Conservation (phyloP, 345 rosid species). For the Eucalyptus guilfoylei region DNA sequence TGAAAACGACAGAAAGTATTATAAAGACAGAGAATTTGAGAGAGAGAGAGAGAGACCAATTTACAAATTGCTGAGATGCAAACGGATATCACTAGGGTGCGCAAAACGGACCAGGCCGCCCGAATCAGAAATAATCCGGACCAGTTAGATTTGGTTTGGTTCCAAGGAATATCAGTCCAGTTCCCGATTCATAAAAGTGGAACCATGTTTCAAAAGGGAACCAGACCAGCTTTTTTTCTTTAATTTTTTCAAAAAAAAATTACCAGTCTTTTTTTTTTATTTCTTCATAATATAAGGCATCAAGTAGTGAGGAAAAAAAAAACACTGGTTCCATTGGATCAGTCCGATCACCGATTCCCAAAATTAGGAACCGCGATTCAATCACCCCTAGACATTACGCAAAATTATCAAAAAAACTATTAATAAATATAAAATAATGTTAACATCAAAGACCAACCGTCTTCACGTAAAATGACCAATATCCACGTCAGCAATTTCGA, state of each 20-base stretch:
- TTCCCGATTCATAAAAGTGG: rapidly evolving
- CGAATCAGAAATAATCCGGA: too few relatives aligned
- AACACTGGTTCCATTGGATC: rapidly evolving
- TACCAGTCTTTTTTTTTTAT: too few relatives aligned
- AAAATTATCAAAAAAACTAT: too few relatives aligned
- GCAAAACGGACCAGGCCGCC: rapidly evolving
- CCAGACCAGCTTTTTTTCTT: rapidly evolving
- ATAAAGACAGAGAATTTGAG: not conserved
- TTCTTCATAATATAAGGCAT: too few relatives aligned
- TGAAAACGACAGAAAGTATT: not conserved
- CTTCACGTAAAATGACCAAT: too few relatives aligned
- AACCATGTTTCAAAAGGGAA: too few relatives aligned
- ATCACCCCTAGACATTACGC: not conserved
- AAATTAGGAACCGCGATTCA: rapidly evolving
- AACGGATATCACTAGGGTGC: not conserved
- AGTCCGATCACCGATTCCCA: too few relatives aligned
- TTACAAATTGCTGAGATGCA: not conserved
- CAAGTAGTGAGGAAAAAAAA: too few relatives aligned
- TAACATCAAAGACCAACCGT: rapidly evolving
- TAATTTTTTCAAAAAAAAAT: too few relatives aligned
- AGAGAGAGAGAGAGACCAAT: not conserved
- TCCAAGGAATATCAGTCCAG: rapidly evolving
- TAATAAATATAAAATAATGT: too few relatives aligned
- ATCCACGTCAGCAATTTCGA: rapidly evolving
- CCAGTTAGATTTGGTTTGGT: too few relatives aligned